phyloP scores from a whole-genome alignment of 352 stramenopile genomes.

The Phytophthora constricta region DNA sequence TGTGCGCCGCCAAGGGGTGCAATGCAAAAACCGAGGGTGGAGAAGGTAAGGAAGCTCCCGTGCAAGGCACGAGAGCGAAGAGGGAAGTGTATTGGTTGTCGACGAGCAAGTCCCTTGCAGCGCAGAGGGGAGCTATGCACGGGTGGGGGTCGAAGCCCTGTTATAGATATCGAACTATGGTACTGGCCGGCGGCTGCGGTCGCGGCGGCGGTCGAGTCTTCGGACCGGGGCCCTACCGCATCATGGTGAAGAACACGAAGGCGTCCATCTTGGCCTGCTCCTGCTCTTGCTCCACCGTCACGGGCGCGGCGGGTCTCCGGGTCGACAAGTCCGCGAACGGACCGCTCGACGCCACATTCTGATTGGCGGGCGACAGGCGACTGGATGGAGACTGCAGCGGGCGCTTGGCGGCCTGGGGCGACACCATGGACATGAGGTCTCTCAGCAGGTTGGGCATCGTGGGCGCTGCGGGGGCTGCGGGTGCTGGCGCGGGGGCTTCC shows the following conservation, averaged over 20 bases:
- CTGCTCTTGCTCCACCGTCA: slow-evolving; percentile 36
- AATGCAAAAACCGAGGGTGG: too few species aligned
- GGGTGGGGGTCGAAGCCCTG: background rate
- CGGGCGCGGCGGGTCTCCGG: slow-evolving; percentile 19
- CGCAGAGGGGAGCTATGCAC: slow-evolving; percentile 21
- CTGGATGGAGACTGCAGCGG: slow-evolving; percentile 37
- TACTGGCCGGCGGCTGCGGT: slow-evolving; percentile 1
- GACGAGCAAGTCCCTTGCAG: background rate
- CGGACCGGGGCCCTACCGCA: slow-evolving; percentile 36
- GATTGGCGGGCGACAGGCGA: slow-evolving; percentile 32
- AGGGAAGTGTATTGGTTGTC: slow-evolving; percentile 31
- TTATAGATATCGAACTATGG: slow-evolving; percentile 41
- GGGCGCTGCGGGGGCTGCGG: slow-evolving; percentile 24
- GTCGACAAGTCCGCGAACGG: slow-evolving; percentile 29
- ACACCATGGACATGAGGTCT: slow-evolving; percentile 51
- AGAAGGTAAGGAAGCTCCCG: slow-evolving; percentile 19
- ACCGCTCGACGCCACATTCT: slow-evolving; percentile 27
- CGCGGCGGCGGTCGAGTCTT: background rate
- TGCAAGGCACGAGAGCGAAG: slow-evolving; percentile 26
- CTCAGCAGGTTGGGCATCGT: slow-evolving; percentile 56
- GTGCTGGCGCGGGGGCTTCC: slow-evolving; percentile 40
- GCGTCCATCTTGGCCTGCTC: slow-evolving; percentile 53
- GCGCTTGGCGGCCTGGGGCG: slow-evolving; percentile 39
- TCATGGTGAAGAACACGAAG: slow-evolving; percentile 54
- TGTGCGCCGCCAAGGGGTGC: too few species aligned